Percentiles rank a stretch among this genome's conserved stretches.
Conservation (phyloP, 768 basidiomycete genomes). For the Trametes punicea region DNA sequence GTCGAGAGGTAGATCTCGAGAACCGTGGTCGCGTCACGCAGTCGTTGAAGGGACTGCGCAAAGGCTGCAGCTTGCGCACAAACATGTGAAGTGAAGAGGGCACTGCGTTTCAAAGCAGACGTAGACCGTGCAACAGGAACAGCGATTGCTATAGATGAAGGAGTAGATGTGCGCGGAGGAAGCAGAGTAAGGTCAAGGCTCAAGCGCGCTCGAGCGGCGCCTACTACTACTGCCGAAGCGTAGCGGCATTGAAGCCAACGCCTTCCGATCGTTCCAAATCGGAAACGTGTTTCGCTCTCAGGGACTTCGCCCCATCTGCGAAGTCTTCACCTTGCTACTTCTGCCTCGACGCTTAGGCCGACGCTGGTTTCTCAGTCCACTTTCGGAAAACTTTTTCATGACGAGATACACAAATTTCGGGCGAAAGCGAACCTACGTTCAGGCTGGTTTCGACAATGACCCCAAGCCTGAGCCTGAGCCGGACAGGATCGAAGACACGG, state of each 20-base stretch:
- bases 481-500: conserved; percentile 6
- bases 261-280: conserved; percentile 11
- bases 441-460: conserved; percentile 51
- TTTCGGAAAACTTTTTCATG: conserved; percentile 39
- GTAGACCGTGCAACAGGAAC: too few species aligned
- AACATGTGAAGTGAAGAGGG: not conserved
- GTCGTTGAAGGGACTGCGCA: conserved; percentile 3
- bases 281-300: not conserved
- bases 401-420: conserved; percentile 73
- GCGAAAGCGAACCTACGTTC: conserved; percentile 67
- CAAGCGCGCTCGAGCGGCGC: not conserved
- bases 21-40: not conserved
- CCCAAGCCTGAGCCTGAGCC: conserved; percentile 19
- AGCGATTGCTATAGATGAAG: not conserved
- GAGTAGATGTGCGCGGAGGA: not conserved
- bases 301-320: not conserved
- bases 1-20: not conserved
- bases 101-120: not conserved
- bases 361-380: not conserved
- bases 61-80: not conserved
- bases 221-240: not conserved
- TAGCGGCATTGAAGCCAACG: conserved; percentile 9
- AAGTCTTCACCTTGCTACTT: not conserved
- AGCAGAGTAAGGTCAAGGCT: not conserved
- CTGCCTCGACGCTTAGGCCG: not conserved